phyloP scores from a whole-genome alignment of 2,329 filamentous ascomycete genomes.

The Clonostachys solani region DNA sequence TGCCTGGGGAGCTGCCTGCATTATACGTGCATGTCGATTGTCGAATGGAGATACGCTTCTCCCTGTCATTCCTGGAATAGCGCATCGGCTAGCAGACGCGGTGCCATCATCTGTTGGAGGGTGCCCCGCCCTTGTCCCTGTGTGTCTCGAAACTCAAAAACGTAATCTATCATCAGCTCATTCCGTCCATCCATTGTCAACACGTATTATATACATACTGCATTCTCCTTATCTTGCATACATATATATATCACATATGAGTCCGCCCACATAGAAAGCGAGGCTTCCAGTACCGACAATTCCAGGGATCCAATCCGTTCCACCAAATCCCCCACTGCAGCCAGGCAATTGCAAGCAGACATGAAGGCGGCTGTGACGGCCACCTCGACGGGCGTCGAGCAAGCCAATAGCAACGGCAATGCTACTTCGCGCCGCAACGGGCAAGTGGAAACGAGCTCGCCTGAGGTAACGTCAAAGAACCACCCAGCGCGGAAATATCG shows the following conservation, averaged over 20 bases:
- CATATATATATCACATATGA: neutral
- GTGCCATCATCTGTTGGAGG: too few relatives aligned
- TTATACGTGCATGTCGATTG: too few relatives aligned
- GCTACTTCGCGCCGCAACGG: conserved; percentile 2
- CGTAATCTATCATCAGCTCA: neutral
- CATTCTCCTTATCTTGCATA: neutral
- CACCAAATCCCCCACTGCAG: neutral
- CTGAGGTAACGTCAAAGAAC: conserved; percentile 13
- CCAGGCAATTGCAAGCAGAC: neutral
- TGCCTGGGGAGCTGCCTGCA: too few relatives aligned
- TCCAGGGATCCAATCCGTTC: neutral
- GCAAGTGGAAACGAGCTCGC: conserved; percentile 16
- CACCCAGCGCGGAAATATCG: conserved; percentile 65
- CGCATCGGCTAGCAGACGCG: too few relatives aligned
- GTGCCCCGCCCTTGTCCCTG: too few relatives aligned
- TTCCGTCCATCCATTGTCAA: neutral
- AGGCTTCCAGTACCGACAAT: neutral
- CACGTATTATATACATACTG: neutral
- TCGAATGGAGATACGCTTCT: too few relatives aligned
- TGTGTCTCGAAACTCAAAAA: too few relatives aligned
- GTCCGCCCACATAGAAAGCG: neutral
- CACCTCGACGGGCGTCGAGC: conserved; percentile 26
- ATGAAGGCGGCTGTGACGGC: conserved; percentile 28
- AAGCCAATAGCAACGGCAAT: conserved; percentile 3
- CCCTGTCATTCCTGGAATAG: too few relatives aligned